Evolutionary conservation across 495 filamentous ascomycete species (phyloP), one percentile per base, ranked within the genome.

Genomic region (Monascus purpureus): DNA sequence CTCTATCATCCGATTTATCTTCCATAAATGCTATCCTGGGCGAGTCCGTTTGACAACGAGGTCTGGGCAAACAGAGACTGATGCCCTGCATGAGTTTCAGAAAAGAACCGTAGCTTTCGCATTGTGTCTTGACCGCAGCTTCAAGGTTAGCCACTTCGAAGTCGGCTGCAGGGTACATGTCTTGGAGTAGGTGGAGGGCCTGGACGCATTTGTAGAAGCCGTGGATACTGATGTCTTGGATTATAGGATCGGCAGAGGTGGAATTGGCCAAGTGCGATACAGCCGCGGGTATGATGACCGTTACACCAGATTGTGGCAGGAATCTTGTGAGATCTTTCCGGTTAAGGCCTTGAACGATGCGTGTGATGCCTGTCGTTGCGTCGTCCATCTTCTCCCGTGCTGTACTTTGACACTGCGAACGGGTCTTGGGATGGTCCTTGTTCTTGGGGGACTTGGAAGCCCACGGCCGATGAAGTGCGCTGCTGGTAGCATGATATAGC

Each of bases 241-340:
- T 71, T 18, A 70, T 65, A 8, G 72, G 71, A 29, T 81, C 70
- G 16, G 70, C 72, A 8, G 74, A 77, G 52, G 80, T 85, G 50
- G 85, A 81, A 43, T 90, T 82, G 2, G 87, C 68, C 16, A 93
- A 61, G 46, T 93, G 83, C 28, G 85, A 82, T 28, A 92, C 86
- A 46, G 86, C 81, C 6, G 84, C 83, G 0, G 83, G 84, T 9
- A 88, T 66, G 12, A 92, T 73, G 9, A 88, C 81, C 0, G 84
- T 93, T 13, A 92, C 80, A 15, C 82, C 82, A 4, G 80, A 80
- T 14, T 85, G 85, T 8, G 84, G 82, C 1, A 93, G 67, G 43
- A 75, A 92, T 13, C 63, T 68, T 12, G 80, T 82, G 1, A 93
- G 67, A 23, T 72, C 62, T 14, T 75, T 62, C 16, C 67, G 61